Conservation (phyloP, 257 asterid genomes). For the Marsdenia floribunda region DNA sequence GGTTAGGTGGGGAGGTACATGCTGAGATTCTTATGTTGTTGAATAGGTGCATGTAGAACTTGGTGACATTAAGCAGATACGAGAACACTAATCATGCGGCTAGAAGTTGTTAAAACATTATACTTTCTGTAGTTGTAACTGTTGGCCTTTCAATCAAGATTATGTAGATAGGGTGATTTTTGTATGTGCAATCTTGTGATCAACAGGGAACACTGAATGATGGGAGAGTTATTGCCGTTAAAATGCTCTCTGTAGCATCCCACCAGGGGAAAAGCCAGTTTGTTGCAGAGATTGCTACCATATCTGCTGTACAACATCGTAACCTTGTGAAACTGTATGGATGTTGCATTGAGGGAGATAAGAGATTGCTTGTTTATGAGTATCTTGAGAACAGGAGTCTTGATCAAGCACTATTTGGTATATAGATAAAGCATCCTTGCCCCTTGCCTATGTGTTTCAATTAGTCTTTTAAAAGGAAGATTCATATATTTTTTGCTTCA, state of each 20-base stretch:
- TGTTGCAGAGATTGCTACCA: constrained; percentile 82
- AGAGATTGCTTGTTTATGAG: constrained; percentile 76
- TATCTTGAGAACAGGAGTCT: constrained; percentile 77
- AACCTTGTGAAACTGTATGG: constrained; percentile 77
- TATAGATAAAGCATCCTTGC: neutral
- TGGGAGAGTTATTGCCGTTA: constrained; percentile 73
- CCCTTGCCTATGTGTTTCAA: neutral
- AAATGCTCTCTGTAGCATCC: constrained; percentile 71
- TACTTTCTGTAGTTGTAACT: neutral
- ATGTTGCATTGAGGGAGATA: constrained; percentile 76
- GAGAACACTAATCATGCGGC: neutral
- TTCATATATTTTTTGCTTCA: constrained; percentile 3
- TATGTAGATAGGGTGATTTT: neutral
- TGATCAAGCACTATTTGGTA: constrained; percentile 62
- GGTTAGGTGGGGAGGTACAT: neutral
- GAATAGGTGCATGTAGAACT: neutral
- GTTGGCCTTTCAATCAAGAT: neutral
- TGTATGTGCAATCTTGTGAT: neutral
- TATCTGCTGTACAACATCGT: constrained; percentile 91
- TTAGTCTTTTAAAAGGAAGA: neutral
- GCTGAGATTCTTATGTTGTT: neutral
- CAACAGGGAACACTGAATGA: constrained; percentile 67
- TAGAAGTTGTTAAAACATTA: neutral
- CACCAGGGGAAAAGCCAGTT: constrained; percentile 88
- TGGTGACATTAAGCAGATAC: neutral